Percentiles rank a stretch among this genome's conserved stretches.
Evolutionary conservation across 2,329 filamentous ascomycete species (phyloP).

Genomic region (Stagonosporopsis tanaceti): DNA sequence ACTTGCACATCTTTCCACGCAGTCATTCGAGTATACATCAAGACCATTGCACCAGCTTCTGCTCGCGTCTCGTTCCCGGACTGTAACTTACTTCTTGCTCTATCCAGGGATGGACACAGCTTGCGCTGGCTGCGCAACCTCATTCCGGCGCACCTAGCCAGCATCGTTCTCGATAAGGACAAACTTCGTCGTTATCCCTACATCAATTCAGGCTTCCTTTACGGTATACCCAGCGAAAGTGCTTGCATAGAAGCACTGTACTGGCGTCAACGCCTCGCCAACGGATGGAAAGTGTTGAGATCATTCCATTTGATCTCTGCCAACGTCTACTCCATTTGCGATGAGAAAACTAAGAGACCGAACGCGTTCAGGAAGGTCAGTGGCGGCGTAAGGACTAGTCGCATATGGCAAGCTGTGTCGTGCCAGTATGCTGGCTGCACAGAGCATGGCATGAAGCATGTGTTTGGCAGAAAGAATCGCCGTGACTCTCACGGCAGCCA

Average conservation of each 20-base stretch:
- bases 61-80: conserved; percentile 23
- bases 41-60: conserved; percentile 24
- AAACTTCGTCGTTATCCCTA: conserved; percentile 27
- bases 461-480: conserved; percentile 15
- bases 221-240: conserved; percentile 28
- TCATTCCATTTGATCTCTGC: conserved; percentile 24
- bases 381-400: conserved; percentile 22
- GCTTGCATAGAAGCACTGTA: conserved; percentile 15
- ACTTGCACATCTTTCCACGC: conserved; percentile 14
- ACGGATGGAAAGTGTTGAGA: conserved; percentile 26
- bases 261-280: conserved; percentile 23
- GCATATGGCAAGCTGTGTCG: conserved; percentile 26
- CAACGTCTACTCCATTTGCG: conserved; percentile 13
- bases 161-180: conserved; percentile 28
- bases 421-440: conserved; percentile 27
- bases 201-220: conserved; percentile 26
- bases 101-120: conserved; percentile 12
- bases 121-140: conserved; percentile 23
- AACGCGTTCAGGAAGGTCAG: conserved; percentile 23
- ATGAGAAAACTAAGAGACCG: conserved; percentile 11
- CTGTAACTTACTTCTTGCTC: conserved; percentile 13
- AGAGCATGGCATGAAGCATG: conserved; percentile 24
- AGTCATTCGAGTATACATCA: conserved; percentile 23
- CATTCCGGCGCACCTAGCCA: conserved; percentile 26
- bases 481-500: conserved; percentile 10